Conservation (phyloP, 1,139 yeast genomes). For the Kodamaea sp. region DNA sequence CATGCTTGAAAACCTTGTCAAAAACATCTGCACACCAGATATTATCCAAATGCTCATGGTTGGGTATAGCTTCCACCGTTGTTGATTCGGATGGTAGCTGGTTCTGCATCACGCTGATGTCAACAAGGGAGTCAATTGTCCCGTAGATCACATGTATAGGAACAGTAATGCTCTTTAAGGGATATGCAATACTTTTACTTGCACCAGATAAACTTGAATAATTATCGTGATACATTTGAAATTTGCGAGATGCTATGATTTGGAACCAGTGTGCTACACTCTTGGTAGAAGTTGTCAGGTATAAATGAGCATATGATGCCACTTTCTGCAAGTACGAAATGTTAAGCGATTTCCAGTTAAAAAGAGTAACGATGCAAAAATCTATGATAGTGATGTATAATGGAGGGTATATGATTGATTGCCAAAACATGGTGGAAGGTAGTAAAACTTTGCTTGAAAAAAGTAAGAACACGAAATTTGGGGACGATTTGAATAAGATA, state of each 20-base stretch:
- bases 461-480: slow-evolving; percentile 64
- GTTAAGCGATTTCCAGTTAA: slow-evolving; percentile 74
- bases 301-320: slow-evolving; percentile 76
- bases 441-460: slow-evolving; percentile 74
- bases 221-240: slow-evolving; percentile 82
- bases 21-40: slow-evolving; percentile 80
- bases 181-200: slow-evolving; percentile 36
- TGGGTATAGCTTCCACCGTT: slow-evolving; percentile 45
- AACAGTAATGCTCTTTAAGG: slow-evolving; percentile 54
- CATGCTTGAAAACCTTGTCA: slow-evolving; percentile 48
- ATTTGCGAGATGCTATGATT: slow-evolving; percentile 71
- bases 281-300: slow-evolving; percentile 88
- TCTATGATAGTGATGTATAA: slow-evolving; percentile 74
- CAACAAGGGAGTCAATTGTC: slow-evolving; percentile 75
- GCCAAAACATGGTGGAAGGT: slow-evolving; percentile 83
- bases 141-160: slow-evolving; percentile 83
- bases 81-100: slow-evolving; percentile 45
- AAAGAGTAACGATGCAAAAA: slow-evolving; percentile 57
- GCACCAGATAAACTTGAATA: slow-evolving; percentile 35
- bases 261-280: slow-evolving; percentile 97
- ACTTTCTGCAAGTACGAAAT: slow-evolving; percentile 70
- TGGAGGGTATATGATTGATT: slow-evolving; percentile 76
- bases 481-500: slow-evolving; percentile 73
- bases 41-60: slow-evolving; percentile 85
- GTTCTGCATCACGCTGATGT: slow-evolving; percentile 65